These are phyloP conservation scores for Spinellus fusiger DNA, from an alignment of 192 early-diverging fungal species.

Conservation along the genomic window DNA sequence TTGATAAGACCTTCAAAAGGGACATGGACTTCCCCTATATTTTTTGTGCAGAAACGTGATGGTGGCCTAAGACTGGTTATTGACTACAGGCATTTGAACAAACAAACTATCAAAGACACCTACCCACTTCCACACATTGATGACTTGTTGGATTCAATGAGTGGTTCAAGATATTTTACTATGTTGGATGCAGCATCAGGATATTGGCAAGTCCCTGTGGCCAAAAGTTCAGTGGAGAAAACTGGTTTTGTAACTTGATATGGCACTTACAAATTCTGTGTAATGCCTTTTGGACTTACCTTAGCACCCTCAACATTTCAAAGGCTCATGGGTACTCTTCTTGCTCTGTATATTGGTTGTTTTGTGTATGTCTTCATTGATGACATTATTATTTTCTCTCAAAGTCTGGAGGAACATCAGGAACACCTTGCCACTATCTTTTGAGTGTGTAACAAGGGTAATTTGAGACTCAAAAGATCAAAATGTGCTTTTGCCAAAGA, in stretches of 20 bases:
- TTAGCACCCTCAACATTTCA: constrained; percentile 60
- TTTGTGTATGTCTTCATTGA: constrained; percentile 27
- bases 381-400: constrained; percentile 31
- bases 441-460: neutral
- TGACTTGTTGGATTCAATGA: constrained; percentile 22
- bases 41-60: constrained; percentile 41
- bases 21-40: constrained; percentile 23
- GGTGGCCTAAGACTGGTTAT: constrained; percentile 24
- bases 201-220: constrained; percentile 1
- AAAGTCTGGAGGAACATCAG: constrained; percentile 11
- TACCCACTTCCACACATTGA: constrained; percentile 37
- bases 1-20: neutral
- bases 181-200: neutral
- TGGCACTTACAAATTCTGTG: constrained; percentile 44
- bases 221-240: neutral
- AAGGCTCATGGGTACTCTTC: neutral
- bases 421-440: constrained; percentile 16
- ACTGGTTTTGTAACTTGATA: constrained; percentile 31
- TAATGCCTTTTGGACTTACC: constrained; percentile 59
- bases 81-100: constrained; percentile 40
- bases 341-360: neutral
- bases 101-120: constrained; percentile 25
- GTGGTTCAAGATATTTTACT: constrained; percentile 19
- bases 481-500: neutral
- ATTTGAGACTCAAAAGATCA: neutral